Evolutionary conservation across 2,329 filamentous ascomycete genomes (phyloP).

Genomic region (Alternaria arbusti): DNA sequence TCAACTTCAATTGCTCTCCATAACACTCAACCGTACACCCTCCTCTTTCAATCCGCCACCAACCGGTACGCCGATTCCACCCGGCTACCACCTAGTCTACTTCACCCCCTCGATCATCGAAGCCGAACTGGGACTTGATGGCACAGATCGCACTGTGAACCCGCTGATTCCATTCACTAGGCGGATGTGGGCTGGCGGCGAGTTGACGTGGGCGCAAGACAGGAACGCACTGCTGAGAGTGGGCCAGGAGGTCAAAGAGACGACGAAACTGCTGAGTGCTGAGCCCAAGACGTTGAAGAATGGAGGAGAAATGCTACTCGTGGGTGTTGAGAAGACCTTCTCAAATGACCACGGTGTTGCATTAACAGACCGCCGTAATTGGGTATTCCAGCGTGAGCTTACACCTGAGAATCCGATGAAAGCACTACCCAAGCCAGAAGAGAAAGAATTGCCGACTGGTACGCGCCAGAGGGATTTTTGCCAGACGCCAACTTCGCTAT

Average conservation of each 20-base stretch:
- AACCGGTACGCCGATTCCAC: conserved; percentile 57
- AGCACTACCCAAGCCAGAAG: conserved; percentile 21
- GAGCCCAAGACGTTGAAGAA: conserved; percentile 58
- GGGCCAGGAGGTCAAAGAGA: conserved; percentile 50
- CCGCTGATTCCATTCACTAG: conserved; percentile 75
- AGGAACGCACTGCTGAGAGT: conserved; percentile 28
- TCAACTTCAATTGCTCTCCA: conserved; percentile 39
- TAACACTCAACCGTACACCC: conserved; percentile 35
- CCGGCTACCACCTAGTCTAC: conserved; percentile 85
- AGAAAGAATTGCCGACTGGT: conserved; percentile 27
- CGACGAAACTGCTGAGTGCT: conserved; percentile 53
- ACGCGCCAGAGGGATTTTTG: conserved; percentile 59
- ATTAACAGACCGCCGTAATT: conserved; percentile 45
- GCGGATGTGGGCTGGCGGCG: conserved; percentile 91
- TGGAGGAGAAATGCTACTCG: conserved; percentile 64
- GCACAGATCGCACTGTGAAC: conserved; percentile 80
- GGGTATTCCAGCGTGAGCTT: conserved; percentile 54
- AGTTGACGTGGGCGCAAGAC: conserved; percentile 62
- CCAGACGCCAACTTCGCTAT: conserved; percentile 75
- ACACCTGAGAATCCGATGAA: conserved; percentile 47
- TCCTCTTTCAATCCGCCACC: conserved; percentile 26
- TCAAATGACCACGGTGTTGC: conserved; percentile 42
- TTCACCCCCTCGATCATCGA: conserved; percentile 76
- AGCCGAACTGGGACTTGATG: conserved; percentile 74
- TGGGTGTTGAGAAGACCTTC: conserved; percentile 64